Evolutionary conservation across 371 early-diverging fungal species (phyloP).

Genomic region (Capniomyces stellatus): DNA sequence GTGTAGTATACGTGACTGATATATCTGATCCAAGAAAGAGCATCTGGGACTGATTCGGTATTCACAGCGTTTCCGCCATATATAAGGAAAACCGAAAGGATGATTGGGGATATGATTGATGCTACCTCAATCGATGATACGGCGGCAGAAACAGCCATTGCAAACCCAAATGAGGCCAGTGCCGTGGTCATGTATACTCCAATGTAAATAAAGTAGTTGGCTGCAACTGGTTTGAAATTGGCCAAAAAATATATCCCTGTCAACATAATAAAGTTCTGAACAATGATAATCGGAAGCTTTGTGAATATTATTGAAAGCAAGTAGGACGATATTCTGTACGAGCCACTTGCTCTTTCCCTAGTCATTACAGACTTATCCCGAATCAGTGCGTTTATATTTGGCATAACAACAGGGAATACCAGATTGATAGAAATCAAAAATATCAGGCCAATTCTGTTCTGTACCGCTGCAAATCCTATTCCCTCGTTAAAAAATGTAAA

Average conservation of each 20-base stretch:
- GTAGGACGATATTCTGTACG: conserved; percentile 20
- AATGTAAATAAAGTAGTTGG: conserved; percentile 19
- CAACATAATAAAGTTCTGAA: conserved; percentile 8
- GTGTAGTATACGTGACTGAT: conserved; percentile 19
- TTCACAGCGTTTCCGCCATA: conserved; percentile 26
- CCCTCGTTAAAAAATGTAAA: conserved; percentile 22
- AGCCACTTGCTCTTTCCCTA: conserved; percentile 19
- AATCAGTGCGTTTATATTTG: conserved; percentile 13
- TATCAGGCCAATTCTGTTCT: conserved; percentile 21
- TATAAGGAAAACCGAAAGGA: conserved; percentile 22
- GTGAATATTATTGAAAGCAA: conserved; percentile 9
- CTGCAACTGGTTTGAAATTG: conserved; percentile 15
- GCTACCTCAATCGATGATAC: conserved; percentile 16
- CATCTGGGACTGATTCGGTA: conserved; percentile 11
- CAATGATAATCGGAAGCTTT: conserved; percentile 11
- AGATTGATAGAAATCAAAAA: conserved; percentile 12
- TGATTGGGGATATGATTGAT: conserved; percentile 23
- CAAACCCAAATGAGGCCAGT: conserved; percentile 14
- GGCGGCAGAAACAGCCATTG: conserved; percentile 15
- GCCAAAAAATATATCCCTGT: conserved; percentile 19
- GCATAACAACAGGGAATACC: conserved; percentile 17
- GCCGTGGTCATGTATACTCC: conserved; percentile 7
- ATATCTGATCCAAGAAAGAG: conserved; percentile 25
- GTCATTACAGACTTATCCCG: conserved; percentile 10
- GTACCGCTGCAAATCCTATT: conserved; percentile 12